Conservation (phyloP, 345 rosid species). For the Limnanthes douglasii region DNA sequence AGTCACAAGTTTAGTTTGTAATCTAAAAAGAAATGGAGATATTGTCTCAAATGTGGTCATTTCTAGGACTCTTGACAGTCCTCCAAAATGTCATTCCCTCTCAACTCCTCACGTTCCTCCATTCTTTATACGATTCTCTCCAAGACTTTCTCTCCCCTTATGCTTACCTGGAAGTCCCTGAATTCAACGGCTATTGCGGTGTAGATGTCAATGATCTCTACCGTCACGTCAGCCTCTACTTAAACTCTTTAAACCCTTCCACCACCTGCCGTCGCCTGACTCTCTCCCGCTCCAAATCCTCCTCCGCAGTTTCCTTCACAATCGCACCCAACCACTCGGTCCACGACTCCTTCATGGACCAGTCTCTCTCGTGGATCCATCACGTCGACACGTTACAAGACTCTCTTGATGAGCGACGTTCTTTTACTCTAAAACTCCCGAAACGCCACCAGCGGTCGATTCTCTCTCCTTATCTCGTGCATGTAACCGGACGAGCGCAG, state of each 20-base stretch:
- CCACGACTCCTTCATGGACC: slow-evolving; percentile 18
- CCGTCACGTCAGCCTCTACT: slow-evolving; percentile 27
- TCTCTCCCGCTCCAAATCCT: slow-evolving; percentile 28
- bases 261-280: slow-evolving; percentile 25
- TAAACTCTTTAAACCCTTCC: slow-evolving; percentile 21
- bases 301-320: slow-evolving; percentile 22
- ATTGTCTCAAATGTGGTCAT: slow-evolving; percentile 33
- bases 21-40: slow-evolving; percentile 16
- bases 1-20: too few relatives aligned
- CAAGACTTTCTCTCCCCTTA: slow-evolving; percentile 21
- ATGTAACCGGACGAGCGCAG: slow-evolving; percentile 19
- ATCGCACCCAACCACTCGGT: slow-evolving; percentile 30
- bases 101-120: slow-evolving; percentile 24
- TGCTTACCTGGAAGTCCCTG: slow-evolving; percentile 32
- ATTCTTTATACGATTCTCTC: slow-evolving; percentile 22
- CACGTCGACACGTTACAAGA: slow-evolving; percentile 35
- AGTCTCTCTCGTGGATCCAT: slow-evolving; percentile 25
- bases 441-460: slow-evolving; percentile 16
- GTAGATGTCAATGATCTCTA: slow-evolving; percentile 37
- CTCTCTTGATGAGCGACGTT: slow-evolving; percentile 27
- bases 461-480: slow-evolving; percentile 18
- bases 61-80: slow-evolving; percentile 33
- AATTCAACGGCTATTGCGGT: slow-evolving; percentile 38
- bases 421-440: slow-evolving; percentile 29
- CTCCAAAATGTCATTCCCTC: slow-evolving; percentile 35